Evolutionary conservation across 768 basidiomycete species (phyloP).

Genomic region (Termitomyces sp.): DNA sequence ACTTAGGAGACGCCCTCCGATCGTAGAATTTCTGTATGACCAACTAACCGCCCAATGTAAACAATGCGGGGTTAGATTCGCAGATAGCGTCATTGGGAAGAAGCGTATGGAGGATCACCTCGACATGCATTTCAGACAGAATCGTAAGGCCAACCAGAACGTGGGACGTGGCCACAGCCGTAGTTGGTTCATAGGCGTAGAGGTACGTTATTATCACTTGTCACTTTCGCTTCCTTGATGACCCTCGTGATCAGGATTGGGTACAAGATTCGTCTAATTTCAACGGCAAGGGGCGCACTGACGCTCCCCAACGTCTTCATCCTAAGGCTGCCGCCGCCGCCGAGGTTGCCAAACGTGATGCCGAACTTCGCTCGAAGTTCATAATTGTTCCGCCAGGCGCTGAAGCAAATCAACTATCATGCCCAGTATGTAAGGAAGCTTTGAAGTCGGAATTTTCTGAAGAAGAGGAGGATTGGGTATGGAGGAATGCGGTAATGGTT

Average conservation of each 20-base stretch:
- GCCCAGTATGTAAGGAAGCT: conserved; percentile 95
- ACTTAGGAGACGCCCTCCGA: conserved; percentile 52
- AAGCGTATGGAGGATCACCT: conserved; percentile 82
- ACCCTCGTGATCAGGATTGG: conserved; percentile 69
- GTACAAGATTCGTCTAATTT: conserved; percentile 61
- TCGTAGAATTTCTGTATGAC: conserved; percentile 68
- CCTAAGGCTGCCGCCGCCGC: conserved; percentile 58
- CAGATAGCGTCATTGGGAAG: conserved; percentile 68
- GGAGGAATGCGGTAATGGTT: conserved; percentile 84
- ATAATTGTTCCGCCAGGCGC: conserved; percentile 89
- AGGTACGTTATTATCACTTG: conserved; percentile 51
- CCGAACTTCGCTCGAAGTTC: conserved; percentile 69
- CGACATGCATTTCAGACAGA: conserved; percentile 96
- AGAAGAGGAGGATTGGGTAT: conserved; percentile 98
- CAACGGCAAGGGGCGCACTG: conserved; percentile 68
- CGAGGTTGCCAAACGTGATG: conserved; percentile 69
- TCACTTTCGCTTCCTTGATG: conserved; percentile 12
- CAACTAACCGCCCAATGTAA: conserved; percentile 82
- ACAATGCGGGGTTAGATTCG: conserved; percentile 89
- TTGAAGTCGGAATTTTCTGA: conserved; percentile 91
- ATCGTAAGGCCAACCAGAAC: conserved; percentile 76
- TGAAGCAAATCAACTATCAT: conserved; percentile 79
- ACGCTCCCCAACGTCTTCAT: conserved; percentile 45
- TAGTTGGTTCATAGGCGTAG: conserved; percentile 82
- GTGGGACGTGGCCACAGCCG: conserved; percentile 83